Conservation (phyloP, 495 filamentous ascomycete species). For the Annulohypoxylon moriforme region DNA sequence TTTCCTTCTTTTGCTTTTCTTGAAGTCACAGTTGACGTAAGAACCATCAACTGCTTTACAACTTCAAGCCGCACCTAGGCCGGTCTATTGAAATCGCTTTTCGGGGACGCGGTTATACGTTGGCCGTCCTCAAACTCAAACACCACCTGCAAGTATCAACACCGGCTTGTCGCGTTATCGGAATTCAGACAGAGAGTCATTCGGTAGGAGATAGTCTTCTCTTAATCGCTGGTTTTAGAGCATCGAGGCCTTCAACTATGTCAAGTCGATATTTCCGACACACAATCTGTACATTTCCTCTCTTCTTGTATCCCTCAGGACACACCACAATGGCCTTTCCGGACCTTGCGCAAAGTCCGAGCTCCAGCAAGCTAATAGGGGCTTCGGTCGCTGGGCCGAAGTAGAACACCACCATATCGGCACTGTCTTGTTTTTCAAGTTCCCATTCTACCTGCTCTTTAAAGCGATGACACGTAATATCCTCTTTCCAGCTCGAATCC, state of each 20-base stretch:
- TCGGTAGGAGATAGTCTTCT: constrained; percentile 41
- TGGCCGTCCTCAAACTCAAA: neutral
- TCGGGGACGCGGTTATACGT: neutral
- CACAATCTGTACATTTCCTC: constrained; percentile 67
- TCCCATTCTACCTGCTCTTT: constrained; percentile 69
- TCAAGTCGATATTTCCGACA: constrained; percentile 58
- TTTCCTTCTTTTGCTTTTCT: neutral
- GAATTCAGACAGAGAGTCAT: neutral
- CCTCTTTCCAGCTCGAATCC: constrained; percentile 63
- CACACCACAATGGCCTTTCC: constrained; percentile 65
- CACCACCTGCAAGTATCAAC: constrained; percentile 2
- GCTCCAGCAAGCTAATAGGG: constrained; percentile 63
- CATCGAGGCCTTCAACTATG: constrained; percentile 49
- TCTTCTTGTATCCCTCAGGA: constrained; percentile 63
- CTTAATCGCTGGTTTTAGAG: constrained; percentile 43
- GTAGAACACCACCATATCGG: constrained; percentile 66
- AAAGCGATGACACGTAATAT: constrained; percentile 57
- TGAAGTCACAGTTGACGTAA: neutral
- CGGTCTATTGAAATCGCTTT: neutral
- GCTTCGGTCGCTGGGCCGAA: constrained; percentile 60
- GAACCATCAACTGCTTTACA: neutral
- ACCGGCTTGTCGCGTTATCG: neutral
- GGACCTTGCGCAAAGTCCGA: constrained; percentile 61
- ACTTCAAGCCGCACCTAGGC: neutral
- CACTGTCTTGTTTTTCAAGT: constrained; percentile 63